phyloP scores from a whole-genome alignment of 148 eudicot species.

The Chenopodium suecicum region DNA sequence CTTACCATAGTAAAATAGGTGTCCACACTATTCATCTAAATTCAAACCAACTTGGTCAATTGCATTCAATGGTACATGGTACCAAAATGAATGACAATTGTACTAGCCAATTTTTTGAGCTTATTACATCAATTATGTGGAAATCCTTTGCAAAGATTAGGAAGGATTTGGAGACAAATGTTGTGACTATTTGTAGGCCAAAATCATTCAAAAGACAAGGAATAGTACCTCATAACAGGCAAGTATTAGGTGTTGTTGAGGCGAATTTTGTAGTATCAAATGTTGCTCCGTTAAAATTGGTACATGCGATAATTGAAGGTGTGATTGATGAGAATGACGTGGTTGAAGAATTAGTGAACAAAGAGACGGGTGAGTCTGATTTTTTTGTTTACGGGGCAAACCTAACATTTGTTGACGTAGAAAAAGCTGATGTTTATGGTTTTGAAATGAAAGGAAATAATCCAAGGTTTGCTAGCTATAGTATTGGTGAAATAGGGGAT shows the following conservation, averaged over 20 bases:
- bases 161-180: constrained; percentile 33
- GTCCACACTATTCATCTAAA: constrained; percentile 40
- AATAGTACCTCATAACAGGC: constrained; percentile 36
- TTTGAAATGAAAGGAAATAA: constrained; percentile 37
- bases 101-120: constrained; percentile 32
- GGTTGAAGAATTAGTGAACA: constrained; percentile 38
- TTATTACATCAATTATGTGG: constrained; percentile 60
- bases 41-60: constrained; percentile 25
- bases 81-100: background rate
- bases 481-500: constrained; percentile 51
- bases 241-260: constrained; percentile 38
- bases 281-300: constrained; percentile 31
- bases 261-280: constrained; percentile 19
- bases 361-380: constrained; percentile 31
- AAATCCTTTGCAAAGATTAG: constrained; percentile 49
- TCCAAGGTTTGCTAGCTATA: constrained; percentile 43
- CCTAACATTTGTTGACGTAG: constrained; percentile 67
- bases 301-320: constrained; percentile 27
- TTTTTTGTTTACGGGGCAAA: constrained; percentile 63
- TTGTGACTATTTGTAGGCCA: constrained; percentile 48
- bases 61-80: constrained; percentile 27
- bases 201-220: constrained; percentile 12
- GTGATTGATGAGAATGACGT: constrained; percentile 34
- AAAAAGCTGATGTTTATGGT: constrained; percentile 44
- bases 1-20: constrained; percentile 37